Evolutionary conservation across 805 yeast species (phyloP), one percentile per base, ranked within the genome.

Genomic region (Debaryomyces hansenii): DNA sequence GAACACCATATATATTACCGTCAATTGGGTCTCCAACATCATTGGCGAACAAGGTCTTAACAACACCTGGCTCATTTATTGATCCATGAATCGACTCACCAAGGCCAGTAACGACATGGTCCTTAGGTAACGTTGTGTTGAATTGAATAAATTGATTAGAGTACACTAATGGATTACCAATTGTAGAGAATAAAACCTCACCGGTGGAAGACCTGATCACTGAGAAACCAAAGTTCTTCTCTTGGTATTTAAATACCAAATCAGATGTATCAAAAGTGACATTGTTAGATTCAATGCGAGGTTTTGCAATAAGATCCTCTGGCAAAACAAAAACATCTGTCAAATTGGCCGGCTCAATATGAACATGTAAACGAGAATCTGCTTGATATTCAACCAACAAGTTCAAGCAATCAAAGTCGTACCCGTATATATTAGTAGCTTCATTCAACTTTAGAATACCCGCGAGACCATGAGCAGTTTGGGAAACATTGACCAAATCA

Each of bases 61-160:
- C 60, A 2, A 58, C 45, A 16, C 64, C 65, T 2, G 67, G 66
- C 11, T 48, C 51, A 33, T 56, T 55, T 15, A 57, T 45, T 28
- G 56, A 56, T 2, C 64, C 65, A 34, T 61, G 67, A 40, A 61
- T 57, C 3, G 66, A 55, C 50, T 65, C 70, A 9, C 69, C 70
- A n/a, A 65, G 52, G 3, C 70, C 70, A 18, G 59, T 50, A 16
- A 65, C 48, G 8, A 53, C 51, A 41, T 65, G 67, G 11, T 54
- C 57, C 29, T 41, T 12, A 4, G 67, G 68, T 41, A 65, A 52
- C 4, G 57, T 40, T 12, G 69, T 60, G 47, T 59, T 60, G 47
- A 65, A 56, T 41, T 65, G 67, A 15, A 65, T 42, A 40, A 62
- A 64, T 45, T 64, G 68, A 46, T 65, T 62, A 11, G 67, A 62